Base-by-base conservation (phyloP, 495 filamentous ascomycete genomes). In the Beverwykella pulmonaria region DNA sequence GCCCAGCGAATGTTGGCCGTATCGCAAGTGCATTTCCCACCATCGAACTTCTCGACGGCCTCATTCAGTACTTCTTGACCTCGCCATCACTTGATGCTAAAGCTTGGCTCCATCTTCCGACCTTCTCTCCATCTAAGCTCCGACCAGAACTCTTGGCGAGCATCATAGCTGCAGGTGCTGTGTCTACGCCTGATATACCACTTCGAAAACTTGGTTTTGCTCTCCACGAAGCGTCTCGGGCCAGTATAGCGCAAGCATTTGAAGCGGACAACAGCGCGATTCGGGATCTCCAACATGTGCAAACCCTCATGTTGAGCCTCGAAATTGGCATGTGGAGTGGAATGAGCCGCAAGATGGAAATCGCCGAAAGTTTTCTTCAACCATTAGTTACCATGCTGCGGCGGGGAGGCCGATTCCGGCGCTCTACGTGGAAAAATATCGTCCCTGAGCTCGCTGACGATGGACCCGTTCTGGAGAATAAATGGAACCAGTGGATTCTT, bases 261-360 rank as follows among this genome's bases (percentile, higher is more conserved):
- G 86, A 90, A 65, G 81, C 80, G 22, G 83, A 87, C 64, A 88
- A 88, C 65, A 79, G 73, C 9, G 74, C 74, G 2, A 85, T 85
- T 17, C 78, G 82, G 26, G 77, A 87, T 57, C 65, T 88, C 2
- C 77, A 82, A 4, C 73, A 82, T 2, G 78, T 86, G 6, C 87
- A 88, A 70, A 80, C 82, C 5, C 80, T 82, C 54, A 75, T 85
- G 15, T 62, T 89, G 25, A 71, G 78, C 0, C 77, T 88, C 4
- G 83, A 87, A 53, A 77, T 88, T 39, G 84, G 84, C 0, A 76
- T 90, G 9, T 90, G 87, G 87, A 87, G 85, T 55, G 87, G 86
- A 1, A 86, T 86, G 61, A 81, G 84, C 49, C 74, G 87, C n/a
- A 86, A 86, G 67, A 88, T 87, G 68, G 87, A 90, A 71, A 84